Base-by-base conservation (phyloP, 1,284 basidiomycete species). In the Leccinum subspadiceum region DNA sequence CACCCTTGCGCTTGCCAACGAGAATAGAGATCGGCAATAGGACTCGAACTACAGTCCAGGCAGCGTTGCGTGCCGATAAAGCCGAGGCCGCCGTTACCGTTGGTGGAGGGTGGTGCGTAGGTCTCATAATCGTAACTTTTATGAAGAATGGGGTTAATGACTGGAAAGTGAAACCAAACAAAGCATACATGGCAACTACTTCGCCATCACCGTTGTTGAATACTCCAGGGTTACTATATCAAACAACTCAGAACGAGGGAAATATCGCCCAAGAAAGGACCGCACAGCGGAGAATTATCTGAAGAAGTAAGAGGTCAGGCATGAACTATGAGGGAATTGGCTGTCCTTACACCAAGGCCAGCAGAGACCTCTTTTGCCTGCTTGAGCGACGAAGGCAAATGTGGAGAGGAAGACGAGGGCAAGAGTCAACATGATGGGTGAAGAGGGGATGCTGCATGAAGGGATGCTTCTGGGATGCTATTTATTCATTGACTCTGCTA, bases 21-120 rank as follows among this genome's bases (percentile, higher is more conserved):
- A 35, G 70, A 62, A 9, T 61, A 48, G 20, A 77, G 71, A 20
- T 71, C 60, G 5, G 63, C 61, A n/a, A 77, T 66, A 1, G 77
- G 76, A 29, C 75, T 78, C 2, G 76, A 77, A 50, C 33, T 53
- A 35, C 76, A 77, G 58, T 77, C 76, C 2, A 62, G 53, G 59
- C 73, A 77, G 7, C 74, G 74, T 60, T 77, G 77, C 75, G 69
- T 78, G 22, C 76, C 76, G n/a, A 78, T 76, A 60, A 78, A 77
- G 5, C 61, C 65, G 3, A 77, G 70, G 5, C 71, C 72, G 1
- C 75, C 73, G 2, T 57, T 65, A 0, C 75, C 76, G 39, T 70
- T 72, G 12, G 67, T 64, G 8, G 75, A 69, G 7, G 70, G 64
- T 9, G 76, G 76, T 3, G 56, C 37, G 46, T 68, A 74, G n/a